phyloP scores from a whole-genome alignment of 2,329 filamentous ascomycete species.

The Davidsoniella neocaledoniae region DNA sequence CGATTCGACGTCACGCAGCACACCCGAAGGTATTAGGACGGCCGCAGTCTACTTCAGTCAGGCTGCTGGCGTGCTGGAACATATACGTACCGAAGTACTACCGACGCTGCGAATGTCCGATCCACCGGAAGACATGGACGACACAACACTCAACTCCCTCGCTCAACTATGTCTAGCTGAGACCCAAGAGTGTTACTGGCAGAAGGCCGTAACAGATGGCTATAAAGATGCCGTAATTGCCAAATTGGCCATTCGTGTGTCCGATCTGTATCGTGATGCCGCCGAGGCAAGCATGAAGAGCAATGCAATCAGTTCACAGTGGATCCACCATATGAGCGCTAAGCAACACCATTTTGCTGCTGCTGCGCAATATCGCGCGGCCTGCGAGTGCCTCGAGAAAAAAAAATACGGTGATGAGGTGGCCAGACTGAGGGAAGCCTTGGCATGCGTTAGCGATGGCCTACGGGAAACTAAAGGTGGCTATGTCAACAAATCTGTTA shows the following conservation, averaged over 20 bases:
- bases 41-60: conserved; percentile 84
- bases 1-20: conserved; percentile 58
- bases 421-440: conserved; percentile 64
- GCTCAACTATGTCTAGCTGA: conserved; percentile 76
- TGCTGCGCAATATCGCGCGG: conserved; percentile 82
- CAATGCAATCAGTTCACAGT: conserved; percentile 75
- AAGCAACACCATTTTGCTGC: conserved; percentile 97
- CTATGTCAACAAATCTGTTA: conserved; percentile 66
- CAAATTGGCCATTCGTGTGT: conserved; percentile 75
- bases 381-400: conserved; percentile 84
- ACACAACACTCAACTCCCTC: conserved; percentile 66
- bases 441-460: conserved; percentile 69
- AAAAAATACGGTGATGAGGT: conserved; percentile 91
- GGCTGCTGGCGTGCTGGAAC: conserved; percentile 64
- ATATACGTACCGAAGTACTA: conserved; percentile 60
- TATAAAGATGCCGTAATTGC: conserved; percentile 87
- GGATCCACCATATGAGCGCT: conserved; percentile 95
- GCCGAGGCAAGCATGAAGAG: conserved; percentile 78
- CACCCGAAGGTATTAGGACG: conserved; percentile 66
- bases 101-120: conserved; percentile 66
- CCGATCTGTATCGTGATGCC: conserved; percentile 73
- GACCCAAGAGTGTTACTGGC: conserved; percentile 95
- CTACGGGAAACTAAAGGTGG: conserved; percentile 59
- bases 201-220: conserved; percentile 85
- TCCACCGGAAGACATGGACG: conserved; percentile 92